Conservation (phyloP, 2,329 filamentous ascomycete genomes). For the Annulohypoxylon truncatum region DNA sequence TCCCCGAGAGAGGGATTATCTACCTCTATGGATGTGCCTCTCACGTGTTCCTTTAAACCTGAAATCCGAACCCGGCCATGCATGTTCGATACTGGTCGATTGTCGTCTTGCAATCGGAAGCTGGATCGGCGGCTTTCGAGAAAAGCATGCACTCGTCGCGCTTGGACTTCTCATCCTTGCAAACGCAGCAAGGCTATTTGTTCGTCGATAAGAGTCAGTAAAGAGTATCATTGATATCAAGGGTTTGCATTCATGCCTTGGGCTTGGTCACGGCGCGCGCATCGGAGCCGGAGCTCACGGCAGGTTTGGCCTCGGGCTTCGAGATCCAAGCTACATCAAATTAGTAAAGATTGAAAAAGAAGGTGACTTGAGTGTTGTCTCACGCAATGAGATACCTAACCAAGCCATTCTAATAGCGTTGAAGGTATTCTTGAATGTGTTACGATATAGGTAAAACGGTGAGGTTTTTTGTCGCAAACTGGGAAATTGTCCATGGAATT, state of each 20-base stretch:
- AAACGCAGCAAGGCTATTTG: constrained; percentile 96
- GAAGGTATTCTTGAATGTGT: background rate
- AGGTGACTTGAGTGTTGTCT: constrained; percentile 3
- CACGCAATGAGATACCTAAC: constrained; percentile 43
- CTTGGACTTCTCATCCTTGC: constrained; percentile 90
- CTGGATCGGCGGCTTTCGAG: constrained; percentile 83
- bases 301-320: constrained; percentile 43
- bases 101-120: constrained; percentile 82
- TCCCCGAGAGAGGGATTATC: background rate
- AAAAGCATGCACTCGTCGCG: constrained; percentile 99
- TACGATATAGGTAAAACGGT: background rate
- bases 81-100: constrained; percentile 89
- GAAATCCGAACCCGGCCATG: constrained; percentile 94
- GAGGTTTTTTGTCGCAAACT: constrained; percentile 19
- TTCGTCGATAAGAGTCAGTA: constrained; percentile 13
- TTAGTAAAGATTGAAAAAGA: constrained; percentile 30
- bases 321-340: constrained; percentile 44
- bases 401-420: constrained; percentile 32
- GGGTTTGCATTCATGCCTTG: constrained; percentile 43
- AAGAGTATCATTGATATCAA: background rate
- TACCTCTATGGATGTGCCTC: background rate
- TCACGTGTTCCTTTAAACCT: constrained; percentile 58
- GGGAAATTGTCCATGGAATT: background rate
- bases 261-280: constrained; percentile 47
- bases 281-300: constrained; percentile 32